Percentiles rank a stretch among this genome's conserved stretches.
Conservation (phyloP, 2,329 filamentous ascomycete genomes). For the Elsinoe perseae region DNA sequence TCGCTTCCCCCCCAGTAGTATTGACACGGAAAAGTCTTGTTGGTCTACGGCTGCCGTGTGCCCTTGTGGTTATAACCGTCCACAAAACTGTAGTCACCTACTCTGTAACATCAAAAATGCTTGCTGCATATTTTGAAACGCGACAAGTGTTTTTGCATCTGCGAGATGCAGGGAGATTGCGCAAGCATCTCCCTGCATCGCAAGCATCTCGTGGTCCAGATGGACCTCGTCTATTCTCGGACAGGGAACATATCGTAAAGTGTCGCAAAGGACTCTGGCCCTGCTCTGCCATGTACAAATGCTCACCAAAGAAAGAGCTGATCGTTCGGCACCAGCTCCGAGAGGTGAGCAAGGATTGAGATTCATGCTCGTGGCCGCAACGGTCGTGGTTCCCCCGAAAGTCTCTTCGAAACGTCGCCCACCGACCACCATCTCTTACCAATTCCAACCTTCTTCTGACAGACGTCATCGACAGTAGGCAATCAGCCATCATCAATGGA, state of each 20-base stretch:
- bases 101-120: background rate
- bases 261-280: background rate
- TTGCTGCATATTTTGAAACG: background rate
- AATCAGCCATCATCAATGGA: background rate
- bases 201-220: background rate
- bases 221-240: background rate
- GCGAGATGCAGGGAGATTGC: background rate
- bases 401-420: background rate
- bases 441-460: background rate
- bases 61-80: too few species aligned
- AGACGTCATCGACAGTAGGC: background rate
- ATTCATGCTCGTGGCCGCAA: background rate
- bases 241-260: background rate
- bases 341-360: background rate
- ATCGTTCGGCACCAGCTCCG: background rate
- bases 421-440: background rate
- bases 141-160: background rate
- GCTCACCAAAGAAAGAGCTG: background rate
- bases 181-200: background rate
- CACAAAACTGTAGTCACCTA: background rate
- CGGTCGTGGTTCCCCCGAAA: slow-evolving; percentile 6
- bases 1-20: too few species aligned
- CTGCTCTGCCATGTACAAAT: background rate
- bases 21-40: too few species aligned
- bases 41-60: too few species aligned